These are phyloP conservation scores for Rhizoctonia solani DNA, from an alignment of 1,284 basidiomycete genomes.

Conservation along the genomic window DNA sequence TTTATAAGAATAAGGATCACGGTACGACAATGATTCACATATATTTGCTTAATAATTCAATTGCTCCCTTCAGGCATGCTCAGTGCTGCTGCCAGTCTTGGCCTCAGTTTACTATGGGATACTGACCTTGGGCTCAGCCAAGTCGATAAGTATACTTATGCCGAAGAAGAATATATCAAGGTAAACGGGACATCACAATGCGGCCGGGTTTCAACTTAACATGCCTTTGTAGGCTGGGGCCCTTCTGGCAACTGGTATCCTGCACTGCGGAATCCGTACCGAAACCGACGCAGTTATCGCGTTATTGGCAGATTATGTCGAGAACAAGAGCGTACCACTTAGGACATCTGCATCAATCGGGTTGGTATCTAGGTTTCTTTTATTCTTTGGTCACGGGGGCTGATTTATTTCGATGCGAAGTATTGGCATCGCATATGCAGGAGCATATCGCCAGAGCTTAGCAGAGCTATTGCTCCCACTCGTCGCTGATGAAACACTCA, in stretches of 20 bases:
- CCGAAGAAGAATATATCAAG: constrained; percentile 95
- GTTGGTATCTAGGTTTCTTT: constrained; percentile 43
- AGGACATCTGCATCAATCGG: constrained; percentile 88
- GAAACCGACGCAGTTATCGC: constrained; percentile 95
- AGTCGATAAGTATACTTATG: constrained; percentile 98
- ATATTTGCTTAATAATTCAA: not conserved
- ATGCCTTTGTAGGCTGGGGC: constrained; percentile 74
- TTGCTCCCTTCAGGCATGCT: constrained; percentile 73
- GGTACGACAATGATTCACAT: constrained; percentile 52
- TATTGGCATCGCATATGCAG: constrained; percentile 92
- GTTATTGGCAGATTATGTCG: constrained; percentile 88
- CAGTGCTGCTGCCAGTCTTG: constrained; percentile 93
- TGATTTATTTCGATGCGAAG: constrained; percentile 43
- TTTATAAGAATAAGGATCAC: constrained; percentile 99
- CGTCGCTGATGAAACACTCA: constrained; percentile 76
- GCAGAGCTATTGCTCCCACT: constrained; percentile 77
- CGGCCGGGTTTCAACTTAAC: not conserved
- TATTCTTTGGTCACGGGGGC: not conserved
- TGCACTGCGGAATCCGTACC: constrained; percentile 88
- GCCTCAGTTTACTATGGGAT: constrained; percentile 94
- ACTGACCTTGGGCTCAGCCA: constrained; percentile 92
- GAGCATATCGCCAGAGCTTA: constrained; percentile 88
- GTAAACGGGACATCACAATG: constrained; percentile 45
- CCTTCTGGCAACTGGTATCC: constrained; percentile 90
- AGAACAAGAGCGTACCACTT: constrained; percentile 82